Evolutionary conservation across 2,329 filamentous ascomycete species (phyloP), one percentile per base, ranked within the genome.

Genomic region (Pseudocercospora fuligena): DNA sequence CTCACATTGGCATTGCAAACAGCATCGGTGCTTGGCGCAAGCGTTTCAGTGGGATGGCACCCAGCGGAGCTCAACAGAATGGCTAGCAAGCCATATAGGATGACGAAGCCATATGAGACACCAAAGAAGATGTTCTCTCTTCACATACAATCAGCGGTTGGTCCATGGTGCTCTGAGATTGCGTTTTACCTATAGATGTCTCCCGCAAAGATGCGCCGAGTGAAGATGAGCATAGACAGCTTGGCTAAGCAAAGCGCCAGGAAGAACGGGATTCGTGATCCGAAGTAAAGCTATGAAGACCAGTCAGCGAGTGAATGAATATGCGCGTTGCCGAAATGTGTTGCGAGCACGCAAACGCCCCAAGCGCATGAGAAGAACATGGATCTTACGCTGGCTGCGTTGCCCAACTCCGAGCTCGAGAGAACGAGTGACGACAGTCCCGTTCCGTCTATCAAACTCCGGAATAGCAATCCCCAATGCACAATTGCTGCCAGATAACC

Each of bases 211-310:
- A 72, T 72, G 6, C 69, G 67, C 23, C 70, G 66, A 5, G 70
- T 71, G 60, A 72, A 72, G 49, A 70, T 64, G 58, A 72, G 66
- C 25, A 71, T 67, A 2, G 69, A 71, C n/a, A 71, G 60, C 47
- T 72, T 72, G 21, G 67, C 61, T 5, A 72, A 65, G 63, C 69
- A 71, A 40, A 67, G 67, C 12, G 69, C 68, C 14, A 71, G 47
- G 59, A 72, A 71, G 36, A 54, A 60, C 2, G 66, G 65, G 40
- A 71, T 67, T 57, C 70, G 51, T 12, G 67, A 60, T 12, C 58
- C 68, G 40, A 72, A 72, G 65, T 72, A 72, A 27, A 70, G 62
- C 69, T 72, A 58, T 36, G 25, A 25, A 11, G 5, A 33, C 46
- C 16, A 46, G 14, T 54, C 61, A 57, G 46, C 47, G 46, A 54